Conservation (phyloP, 2,329 filamentous ascomycete species). For the Neofusicoccum sp. region DNA sequence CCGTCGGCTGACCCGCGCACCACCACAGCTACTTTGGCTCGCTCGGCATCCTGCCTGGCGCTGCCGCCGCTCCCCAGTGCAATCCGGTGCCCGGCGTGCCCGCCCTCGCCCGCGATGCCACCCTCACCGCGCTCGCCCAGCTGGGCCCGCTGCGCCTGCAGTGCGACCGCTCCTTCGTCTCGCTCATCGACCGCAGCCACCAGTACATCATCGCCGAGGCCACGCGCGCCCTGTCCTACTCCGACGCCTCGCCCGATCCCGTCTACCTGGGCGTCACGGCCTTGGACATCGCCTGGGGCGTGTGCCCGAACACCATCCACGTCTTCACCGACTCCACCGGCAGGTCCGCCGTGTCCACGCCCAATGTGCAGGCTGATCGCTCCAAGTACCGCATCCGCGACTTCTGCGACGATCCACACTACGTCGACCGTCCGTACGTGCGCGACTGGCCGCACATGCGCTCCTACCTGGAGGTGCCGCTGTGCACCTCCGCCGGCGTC, state of each 20-base stretch:
- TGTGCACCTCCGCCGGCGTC: conserved; percentile 31
- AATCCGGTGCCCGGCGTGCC: not conserved
- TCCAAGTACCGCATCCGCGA: conserved; percentile 32
- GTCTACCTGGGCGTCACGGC: conserved; percentile 27
- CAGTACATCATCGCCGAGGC: conserved; percentile 54
- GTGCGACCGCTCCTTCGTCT: conserved; percentile 38
- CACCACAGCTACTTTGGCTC: conserved; percentile 5
- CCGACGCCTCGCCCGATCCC: conserved; percentile 25
- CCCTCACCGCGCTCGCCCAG: conserved; percentile 35
- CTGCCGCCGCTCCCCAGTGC: not conserved
- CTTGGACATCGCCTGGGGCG: conserved; percentile 28
- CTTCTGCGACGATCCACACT: conserved; percentile 32
- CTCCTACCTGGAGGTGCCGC: conserved; percentile 35
- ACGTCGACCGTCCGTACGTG: conserved; percentile 32
- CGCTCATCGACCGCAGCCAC: conserved; percentile 47
- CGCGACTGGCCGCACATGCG: conserved; percentile 27
- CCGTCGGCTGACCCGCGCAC: not conserved
- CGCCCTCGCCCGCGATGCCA: not conserved
- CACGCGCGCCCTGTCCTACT: conserved; percentile 41
- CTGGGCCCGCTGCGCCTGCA: conserved; percentile 37
- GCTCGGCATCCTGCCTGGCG: not conserved
- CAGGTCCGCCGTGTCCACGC: conserved; percentile 11
- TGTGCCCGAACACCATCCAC: conserved; percentile 35
- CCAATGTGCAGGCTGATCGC: conserved; percentile 24
- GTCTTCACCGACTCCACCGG: conserved; percentile 31